Conservation (phyloP, 495 filamentous ascomycete genomes). For the Penicillium samsonianum region DNA sequence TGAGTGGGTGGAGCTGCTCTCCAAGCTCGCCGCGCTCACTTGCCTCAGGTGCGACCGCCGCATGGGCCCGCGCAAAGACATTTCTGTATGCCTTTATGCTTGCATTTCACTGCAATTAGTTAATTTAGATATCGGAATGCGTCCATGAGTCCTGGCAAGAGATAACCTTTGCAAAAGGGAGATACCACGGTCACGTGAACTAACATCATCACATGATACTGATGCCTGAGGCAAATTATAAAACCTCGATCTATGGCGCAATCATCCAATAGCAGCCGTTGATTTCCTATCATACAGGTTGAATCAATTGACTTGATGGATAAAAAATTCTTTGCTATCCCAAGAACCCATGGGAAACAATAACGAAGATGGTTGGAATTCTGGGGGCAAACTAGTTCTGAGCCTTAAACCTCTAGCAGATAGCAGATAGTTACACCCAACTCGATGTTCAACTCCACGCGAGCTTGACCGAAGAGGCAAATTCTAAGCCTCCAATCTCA, state of each 20-base stretch:
- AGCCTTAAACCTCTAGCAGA: not conserved
- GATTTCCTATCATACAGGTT: not conserved
- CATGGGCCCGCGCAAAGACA: constrained; percentile 48
- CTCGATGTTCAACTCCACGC: too few relatives aligned
- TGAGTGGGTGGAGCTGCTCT: constrained; percentile 39
- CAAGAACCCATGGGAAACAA: not conserved
- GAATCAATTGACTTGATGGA: not conserved
- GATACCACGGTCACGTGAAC: constrained; percentile 1
- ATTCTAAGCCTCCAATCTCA: not conserved
- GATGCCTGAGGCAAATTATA: constrained; percentile 3
- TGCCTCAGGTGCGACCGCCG: constrained; percentile 50
- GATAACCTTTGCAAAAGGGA: constrained; percentile 3
- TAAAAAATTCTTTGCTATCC: not conserved
- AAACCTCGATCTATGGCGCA: not conserved
- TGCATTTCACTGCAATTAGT: constrained; percentile 16
- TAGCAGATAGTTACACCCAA: too few relatives aligned
- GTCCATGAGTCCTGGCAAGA: constrained; percentile 4
- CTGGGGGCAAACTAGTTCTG: not conserved
- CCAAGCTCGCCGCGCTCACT: constrained; percentile 51
- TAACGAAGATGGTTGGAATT: not conserved
- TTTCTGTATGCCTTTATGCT: constrained; percentile 20
- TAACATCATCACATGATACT: not conserved
- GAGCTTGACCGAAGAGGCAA: not conserved
- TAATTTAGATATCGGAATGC: not conserved
- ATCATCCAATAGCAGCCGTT: not conserved